Conservation (phyloP, 2,329 filamentous ascomycete species). For the Aspergillus puulaauensis region DNA sequence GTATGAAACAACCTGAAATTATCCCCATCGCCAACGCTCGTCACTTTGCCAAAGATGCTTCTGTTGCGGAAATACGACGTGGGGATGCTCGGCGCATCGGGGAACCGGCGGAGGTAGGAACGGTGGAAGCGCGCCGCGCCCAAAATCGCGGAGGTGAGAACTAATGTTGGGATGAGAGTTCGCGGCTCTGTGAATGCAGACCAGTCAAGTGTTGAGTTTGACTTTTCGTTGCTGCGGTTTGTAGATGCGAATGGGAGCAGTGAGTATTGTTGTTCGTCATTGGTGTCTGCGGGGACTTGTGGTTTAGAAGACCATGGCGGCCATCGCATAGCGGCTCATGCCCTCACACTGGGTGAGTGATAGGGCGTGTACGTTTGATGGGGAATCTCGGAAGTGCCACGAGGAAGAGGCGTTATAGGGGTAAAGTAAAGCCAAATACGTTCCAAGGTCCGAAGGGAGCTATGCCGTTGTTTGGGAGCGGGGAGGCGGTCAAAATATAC, state of each 20-base stretch:
- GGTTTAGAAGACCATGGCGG: conserved; percentile 46
- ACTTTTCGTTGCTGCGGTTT: conserved; percentile 8
- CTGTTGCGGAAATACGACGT: conserved; percentile 72
- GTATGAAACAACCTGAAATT: conserved; percentile 95
- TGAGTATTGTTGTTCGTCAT: conserved; percentile 23
- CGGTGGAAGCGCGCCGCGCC: conserved; percentile 36
- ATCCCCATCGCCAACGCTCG: conserved; percentile 93
- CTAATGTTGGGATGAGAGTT: conserved; percentile 37
- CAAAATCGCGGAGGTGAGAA: conserved; percentile 41
- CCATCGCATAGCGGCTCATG: conserved; percentile 49
- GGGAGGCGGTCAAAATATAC: conserved; percentile 5
- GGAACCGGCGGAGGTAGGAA: conserved; percentile 77
- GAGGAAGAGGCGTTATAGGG: not conserved
- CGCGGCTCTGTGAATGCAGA: conserved; percentile 35
- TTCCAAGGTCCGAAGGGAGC: not conserved
- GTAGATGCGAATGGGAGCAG: not conserved
- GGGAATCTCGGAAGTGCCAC: not conserved
- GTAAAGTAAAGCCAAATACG: not conserved
- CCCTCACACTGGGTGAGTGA: conserved; percentile 12
- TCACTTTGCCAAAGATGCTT: conserved; percentile 81
- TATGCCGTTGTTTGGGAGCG: not conserved
- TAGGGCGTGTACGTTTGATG: not conserved
- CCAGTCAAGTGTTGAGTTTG: conserved; percentile 34
- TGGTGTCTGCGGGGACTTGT: conserved; percentile 18
- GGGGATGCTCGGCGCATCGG: conserved; percentile 71